Evolutionary conservation across 1,139 yeast genomes (phyloP).

Genomic region (Saccharomyces hybrid): DNA sequence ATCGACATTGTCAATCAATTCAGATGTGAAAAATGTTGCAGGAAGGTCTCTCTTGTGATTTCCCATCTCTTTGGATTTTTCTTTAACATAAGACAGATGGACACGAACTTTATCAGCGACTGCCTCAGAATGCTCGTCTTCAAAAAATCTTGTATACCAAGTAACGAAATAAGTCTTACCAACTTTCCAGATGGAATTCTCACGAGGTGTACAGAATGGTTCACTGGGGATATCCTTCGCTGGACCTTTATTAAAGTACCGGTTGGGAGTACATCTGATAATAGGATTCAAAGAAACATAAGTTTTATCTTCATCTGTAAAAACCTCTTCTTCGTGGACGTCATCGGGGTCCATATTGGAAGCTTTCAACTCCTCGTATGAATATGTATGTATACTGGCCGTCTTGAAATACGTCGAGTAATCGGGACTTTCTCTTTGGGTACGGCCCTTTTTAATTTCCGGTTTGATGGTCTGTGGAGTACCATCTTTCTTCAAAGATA

Average conservation of each 20-base stretch:
- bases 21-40: constrained; percentile 56
- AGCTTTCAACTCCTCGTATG: constrained; percentile 56
- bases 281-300: constrained; percentile 66
- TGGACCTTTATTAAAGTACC: constrained; percentile 56
- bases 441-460: constrained; percentile 59
- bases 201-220: constrained; percentile 79
- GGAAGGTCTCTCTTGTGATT: constrained; percentile 39
- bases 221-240: constrained; percentile 50
- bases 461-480: constrained; percentile 75
- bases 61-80: constrained; percentile 47
- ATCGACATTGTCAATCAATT: constrained; percentile 58
- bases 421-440: constrained; percentile 59
- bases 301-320: constrained; percentile 57
- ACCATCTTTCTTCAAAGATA: constrained; percentile 67
- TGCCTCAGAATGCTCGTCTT: constrained; percentile 33
- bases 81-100: constrained; percentile 60
- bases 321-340: constrained; percentile 45
- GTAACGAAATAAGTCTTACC: constrained; percentile 66
- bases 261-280: constrained; percentile 76
- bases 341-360: constrained; percentile 61
- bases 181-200: constrained; percentile 45
- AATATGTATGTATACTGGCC: constrained; percentile 49
- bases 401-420: constrained; percentile 73
- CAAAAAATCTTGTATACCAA: constrained; percentile 65
- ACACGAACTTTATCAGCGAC: constrained; percentile 51